Conservation (phyloP, 163 green algal species). For the Trebouxiophyceae sp. region DNA sequence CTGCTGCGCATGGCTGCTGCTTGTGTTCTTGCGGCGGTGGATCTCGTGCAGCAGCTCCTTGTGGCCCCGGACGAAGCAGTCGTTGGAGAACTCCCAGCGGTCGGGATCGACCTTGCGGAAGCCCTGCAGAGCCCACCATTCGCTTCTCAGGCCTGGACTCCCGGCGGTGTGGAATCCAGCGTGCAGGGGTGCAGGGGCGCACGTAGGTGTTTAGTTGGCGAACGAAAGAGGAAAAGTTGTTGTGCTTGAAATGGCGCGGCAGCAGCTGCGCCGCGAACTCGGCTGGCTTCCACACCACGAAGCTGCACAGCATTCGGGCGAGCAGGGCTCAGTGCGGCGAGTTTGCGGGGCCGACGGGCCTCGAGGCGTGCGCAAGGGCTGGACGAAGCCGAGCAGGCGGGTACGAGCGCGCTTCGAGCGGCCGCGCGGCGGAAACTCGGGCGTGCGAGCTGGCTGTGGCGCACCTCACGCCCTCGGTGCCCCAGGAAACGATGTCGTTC, state of each 20-base stretch:
- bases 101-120: conserved; percentile 97
- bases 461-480: conserved; percentile 64
- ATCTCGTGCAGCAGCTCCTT: conserved; percentile 83
- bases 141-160: not conserved
- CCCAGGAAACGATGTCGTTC: conserved; percentile 83
- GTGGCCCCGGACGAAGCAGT: conserved; percentile 76
- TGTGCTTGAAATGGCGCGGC: conserved; percentile 97
- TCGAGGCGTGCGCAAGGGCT: not conserved
- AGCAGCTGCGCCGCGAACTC: conserved; percentile 89
- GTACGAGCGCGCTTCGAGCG: not conserved
- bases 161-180: not conserved
- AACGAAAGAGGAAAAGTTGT: conserved; percentile 97
- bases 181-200: conserved; percentile 11
- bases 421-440: conserved; percentile 3
- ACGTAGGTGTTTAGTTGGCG: conserved; percentile 99
- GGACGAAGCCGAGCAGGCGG: too few species aligned
- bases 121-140: conserved; percentile 48
- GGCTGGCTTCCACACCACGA: conserved; percentile 88
- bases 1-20: not conserved
- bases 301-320: conserved; percentile 47
- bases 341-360: not conserved
- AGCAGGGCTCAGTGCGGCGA: not conserved
- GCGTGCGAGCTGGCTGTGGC: conserved; percentile 30
- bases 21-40: conserved; percentile 59
- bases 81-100: conserved; percentile 95